These are phyloP conservation scores for Carex parvula DNA, from an alignment of 176 grass and related monocot genomes.

Conservation along the genomic window DNA sequence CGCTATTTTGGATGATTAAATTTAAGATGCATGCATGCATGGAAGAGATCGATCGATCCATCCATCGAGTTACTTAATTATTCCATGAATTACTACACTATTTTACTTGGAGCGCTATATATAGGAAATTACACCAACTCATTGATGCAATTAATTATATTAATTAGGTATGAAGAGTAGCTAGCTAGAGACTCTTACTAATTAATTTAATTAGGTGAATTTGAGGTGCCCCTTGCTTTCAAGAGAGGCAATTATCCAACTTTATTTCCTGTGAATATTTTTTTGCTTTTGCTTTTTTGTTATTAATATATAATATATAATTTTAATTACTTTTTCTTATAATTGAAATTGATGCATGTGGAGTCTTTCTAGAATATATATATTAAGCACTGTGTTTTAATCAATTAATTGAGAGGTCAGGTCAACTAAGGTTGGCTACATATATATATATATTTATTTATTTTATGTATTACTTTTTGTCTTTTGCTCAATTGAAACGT, in stretches of 20 bases:
- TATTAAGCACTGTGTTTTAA: background rate
- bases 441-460: background rate
- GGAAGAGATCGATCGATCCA: background rate
- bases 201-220: conserved; percentile 2
- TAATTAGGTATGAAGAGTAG: background rate
- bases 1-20: conserved; percentile 48
- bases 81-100: background rate
- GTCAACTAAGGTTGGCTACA: background rate
- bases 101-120: background rate
- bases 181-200: background rate
- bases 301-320: background rate
- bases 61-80: background rate
- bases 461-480: background rate
- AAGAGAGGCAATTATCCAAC: conserved; percentile 24
- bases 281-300: background rate
- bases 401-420: background rate
- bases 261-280: conserved; percentile 12
- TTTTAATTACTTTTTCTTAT: background rate
- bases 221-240: conserved; percentile 18
- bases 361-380: conserved; percentile 23
- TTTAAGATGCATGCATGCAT: too few species aligned
- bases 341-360: background rate
- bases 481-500: conserved; percentile 14
- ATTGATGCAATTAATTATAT: background rate
- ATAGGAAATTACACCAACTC: background rate